These are phyloP conservation scores for Uncinocarpus reesii DNA, from an alignment of 2,329 filamentous ascomycete species.

Conservation along the genomic window DNA sequence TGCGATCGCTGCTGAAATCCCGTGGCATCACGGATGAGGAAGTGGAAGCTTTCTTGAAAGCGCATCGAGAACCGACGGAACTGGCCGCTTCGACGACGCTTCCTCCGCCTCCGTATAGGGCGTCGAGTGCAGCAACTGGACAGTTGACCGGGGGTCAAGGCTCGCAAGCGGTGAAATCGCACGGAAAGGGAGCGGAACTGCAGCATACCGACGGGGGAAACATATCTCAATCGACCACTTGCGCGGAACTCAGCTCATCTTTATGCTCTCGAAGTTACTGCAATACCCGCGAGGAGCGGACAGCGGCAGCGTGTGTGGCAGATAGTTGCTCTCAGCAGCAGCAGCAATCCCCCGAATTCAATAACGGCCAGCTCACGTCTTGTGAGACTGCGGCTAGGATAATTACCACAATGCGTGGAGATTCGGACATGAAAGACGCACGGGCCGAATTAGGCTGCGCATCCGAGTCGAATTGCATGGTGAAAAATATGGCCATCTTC, in stretches of 20 bases:
- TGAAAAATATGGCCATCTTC: constrained; percentile 19
- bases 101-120: not conserved
- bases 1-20: constrained; percentile 50
- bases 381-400: constrained; percentile 20
- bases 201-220: not conserved
- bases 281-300: too few species aligned
- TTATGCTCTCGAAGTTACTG: too few species aligned
- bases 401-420: constrained; percentile 19
- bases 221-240: not conserved
- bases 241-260: not conserved
- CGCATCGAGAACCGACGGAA: constrained; percentile 1
- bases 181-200: too few species aligned
- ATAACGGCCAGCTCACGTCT: constrained; percentile 14
- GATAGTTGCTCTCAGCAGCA: not conserved
- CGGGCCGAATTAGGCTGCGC: constrained; percentile 19
- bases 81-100: not conserved
- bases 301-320: too few species aligned
- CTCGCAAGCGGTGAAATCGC: not conserved
- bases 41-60: constrained; percentile 34
- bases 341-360: not conserved
- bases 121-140: not conserved
- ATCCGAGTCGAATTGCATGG: constrained; percentile 15
- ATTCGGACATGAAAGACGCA: constrained; percentile 13
- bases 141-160: not conserved
- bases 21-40: constrained; percentile 49